Base-by-base conservation (phyloP, 306 rosid genomes). In the Abrus pulchellus region DNA sequence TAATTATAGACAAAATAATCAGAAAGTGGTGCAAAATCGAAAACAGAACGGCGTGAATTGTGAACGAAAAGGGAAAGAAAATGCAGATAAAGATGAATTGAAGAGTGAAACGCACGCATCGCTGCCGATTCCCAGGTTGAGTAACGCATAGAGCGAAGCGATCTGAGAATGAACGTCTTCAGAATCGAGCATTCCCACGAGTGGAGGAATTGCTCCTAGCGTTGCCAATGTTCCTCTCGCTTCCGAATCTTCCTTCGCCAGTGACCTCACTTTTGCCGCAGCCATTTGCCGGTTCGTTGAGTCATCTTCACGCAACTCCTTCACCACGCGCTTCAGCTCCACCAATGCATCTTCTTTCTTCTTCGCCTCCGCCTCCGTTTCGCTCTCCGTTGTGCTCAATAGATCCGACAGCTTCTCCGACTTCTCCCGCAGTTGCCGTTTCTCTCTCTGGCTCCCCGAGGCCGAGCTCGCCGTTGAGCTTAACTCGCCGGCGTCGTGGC, bases 111-210 rank as follows among this genome's bases (percentile, higher is more conserved):
- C 99, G 77, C 70, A 96, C 99, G 83, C 83, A 69, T 96, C 94
- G 85, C 92, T 96, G 70, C 93, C 97, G 88, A 96, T 93, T 57
- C 93, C 99, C 68, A 96, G 97, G 84, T 96, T 96, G 90, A 96
- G 99, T 20, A 96, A 78, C 4, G 98, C 98, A 38, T 96, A 96
- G 66, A 96, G 99, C 54, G 98, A 85, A 47, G 92, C 93, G 89
- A 93, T 87, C 93, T 88, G 97, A 75, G 93, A 85, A 53, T 73
- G 69, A 59, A 74, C 73, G 67, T 90, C 94, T 60, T 83, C 94
- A 52, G 76, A 81, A 80, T 92, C 94, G 10, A 96, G 92, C 98
- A 96, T 92, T 89, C 89, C 93, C 34, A 90, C 94, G 5, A 96
- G 89, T 5, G 97, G 98, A 64, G 97, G 97, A 75, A 96, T 92